Conservation (phyloP, 768 basidiomycete genomes). For the Rossbeevera mucosa region DNA sequence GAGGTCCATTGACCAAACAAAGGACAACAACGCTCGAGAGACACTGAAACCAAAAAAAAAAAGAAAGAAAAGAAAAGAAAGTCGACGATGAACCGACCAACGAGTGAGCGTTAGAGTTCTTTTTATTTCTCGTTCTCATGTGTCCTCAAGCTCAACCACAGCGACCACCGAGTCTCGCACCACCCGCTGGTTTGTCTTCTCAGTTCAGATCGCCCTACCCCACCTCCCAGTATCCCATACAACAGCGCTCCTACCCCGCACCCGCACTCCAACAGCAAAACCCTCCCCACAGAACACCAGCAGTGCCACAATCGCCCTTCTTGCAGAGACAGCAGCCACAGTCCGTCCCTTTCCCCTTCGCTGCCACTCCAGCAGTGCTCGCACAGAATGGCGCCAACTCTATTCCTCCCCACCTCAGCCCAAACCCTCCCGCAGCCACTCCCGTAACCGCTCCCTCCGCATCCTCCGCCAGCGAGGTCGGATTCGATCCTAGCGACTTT, state of each 20-base stretch:
- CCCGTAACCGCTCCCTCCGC: constrained; percentile 51
- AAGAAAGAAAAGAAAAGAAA: constrained; percentile 10
- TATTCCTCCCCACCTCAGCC: constrained; percentile 55
- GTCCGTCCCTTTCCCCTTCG: constrained; percentile 57
- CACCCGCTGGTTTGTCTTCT: constrained; percentile 55
- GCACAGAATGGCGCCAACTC: constrained; percentile 53
- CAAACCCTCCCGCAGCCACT: constrained; percentile 36
- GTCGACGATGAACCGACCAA: constrained; percentile 53
- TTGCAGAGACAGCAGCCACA: constrained; percentile 50
- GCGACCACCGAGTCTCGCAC: constrained; percentile 69
- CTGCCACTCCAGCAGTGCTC: constrained; percentile 39
- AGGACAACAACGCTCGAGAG: constrained; percentile 20
- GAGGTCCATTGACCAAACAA: constrained; percentile 39
- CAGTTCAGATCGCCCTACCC: constrained; percentile 57
- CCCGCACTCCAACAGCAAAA: constrained; percentile 50
- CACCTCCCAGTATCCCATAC: constrained; percentile 32
- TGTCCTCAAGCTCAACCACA: constrained; percentile 68
- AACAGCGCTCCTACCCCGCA: constrained; percentile 30
- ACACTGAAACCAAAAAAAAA: neutral
- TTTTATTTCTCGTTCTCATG: constrained; percentile 16
- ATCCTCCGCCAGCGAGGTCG: constrained; percentile 68
- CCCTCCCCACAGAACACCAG: constrained; percentile 51
- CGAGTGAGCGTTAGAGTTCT: constrained; percentile 37
- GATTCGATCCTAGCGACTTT: constrained; percentile 82
- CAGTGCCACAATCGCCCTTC: constrained; percentile 58